Percentiles rank a stretch among this genome's conserved stretches.
These are phyloP conservation scores for Pseudocercospora vitis DNA, from an alignment of 2,329 filamentous ascomycete species.

Conservation along the genomic window DNA sequence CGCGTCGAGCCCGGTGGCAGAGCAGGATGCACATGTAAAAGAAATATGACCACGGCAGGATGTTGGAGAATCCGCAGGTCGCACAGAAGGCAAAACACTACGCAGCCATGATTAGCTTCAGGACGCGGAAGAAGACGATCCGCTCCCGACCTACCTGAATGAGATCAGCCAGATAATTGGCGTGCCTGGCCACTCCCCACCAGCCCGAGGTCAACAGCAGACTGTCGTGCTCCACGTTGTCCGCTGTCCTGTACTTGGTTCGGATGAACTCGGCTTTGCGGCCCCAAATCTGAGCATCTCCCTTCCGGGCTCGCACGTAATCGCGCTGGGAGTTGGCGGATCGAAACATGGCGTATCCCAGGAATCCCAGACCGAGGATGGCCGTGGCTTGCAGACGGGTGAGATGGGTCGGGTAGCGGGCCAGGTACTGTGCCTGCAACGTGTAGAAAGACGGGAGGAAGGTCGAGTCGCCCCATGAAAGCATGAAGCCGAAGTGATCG, in stretches of 20 bases:
- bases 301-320: slow-evolving; percentile 21
- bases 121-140: neutral
- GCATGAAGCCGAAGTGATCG: slow-evolving; percentile 30
- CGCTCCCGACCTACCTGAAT: slow-evolving; percentile 15
- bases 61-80: slow-evolving; percentile 23
- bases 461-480: slow-evolving; percentile 27
- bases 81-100: slow-evolving; percentile 25
- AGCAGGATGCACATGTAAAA: slow-evolving; percentile 25
- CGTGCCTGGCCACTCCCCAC: slow-evolving; percentile 26
- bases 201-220: slow-evolving; percentile 25
- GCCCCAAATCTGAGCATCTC: slow-evolving; percentile 23
- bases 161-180: slow-evolving; percentile 28
- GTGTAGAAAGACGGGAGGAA: slow-evolving; percentile 28
- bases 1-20: slow-evolving; percentile 16
- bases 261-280: slow-evolving; percentile 25
- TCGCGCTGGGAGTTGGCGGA: slow-evolving; percentile 24
- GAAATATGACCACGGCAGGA: slow-evolving; percentile 27
- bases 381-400: slow-evolving; percentile 13
- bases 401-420: slow-evolving; percentile 25
- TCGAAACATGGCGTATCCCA: slow-evolving; percentile 25
- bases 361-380: slow-evolving; percentile 19
- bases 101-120: neutral
- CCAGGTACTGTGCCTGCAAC: slow-evolving; percentile 26
- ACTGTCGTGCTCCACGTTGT: slow-evolving; percentile 23
- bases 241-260: slow-evolving; percentile 21